A percentile compares a stretch with the other conserved stretches of the same genome.
phyloP scores from a whole-genome alignment of 2,329 filamentous ascomycete species.

The Didymella exigua region DNA sequence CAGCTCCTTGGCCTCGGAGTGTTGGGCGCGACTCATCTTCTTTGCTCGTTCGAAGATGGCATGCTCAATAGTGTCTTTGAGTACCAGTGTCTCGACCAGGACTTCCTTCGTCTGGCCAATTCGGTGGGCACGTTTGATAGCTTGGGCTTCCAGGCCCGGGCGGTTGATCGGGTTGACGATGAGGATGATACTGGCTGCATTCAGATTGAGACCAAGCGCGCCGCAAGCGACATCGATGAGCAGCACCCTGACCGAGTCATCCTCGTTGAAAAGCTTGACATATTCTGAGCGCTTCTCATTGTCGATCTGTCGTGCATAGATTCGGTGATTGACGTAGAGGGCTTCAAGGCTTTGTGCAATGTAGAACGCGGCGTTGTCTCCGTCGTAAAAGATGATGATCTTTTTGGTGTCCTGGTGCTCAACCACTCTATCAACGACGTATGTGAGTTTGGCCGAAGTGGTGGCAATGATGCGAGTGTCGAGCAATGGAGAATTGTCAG shows the following conservation, averaged over 20 bases:
- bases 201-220: slow-evolving; percentile 85
- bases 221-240: slow-evolving; percentile 92
- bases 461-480: slow-evolving; percentile 74
- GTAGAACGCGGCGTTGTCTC: slow-evolving; percentile 85
- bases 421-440: slow-evolving; percentile 75
- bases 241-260: slow-evolving; percentile 72
- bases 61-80: slow-evolving; percentile 82
- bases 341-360: slow-evolving; percentile 82
- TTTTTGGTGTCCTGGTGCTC: slow-evolving; percentile 75
- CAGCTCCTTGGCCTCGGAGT: slow-evolving; percentile 60
- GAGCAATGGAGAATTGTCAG: slow-evolving; percentile 60
- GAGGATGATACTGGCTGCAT: slow-evolving; percentile 81
- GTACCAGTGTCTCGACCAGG: slow-evolving; percentile 82
- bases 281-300: slow-evolving; percentile 72
- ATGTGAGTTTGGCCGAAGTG: slow-evolving; percentile 84
- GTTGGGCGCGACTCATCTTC: slow-evolving; percentile 71
- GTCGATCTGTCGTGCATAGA: slow-evolving; percentile 69
- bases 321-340: slow-evolving; percentile 65
- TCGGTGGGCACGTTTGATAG: slow-evolving; percentile 85
- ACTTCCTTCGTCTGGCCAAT: slow-evolving; percentile 83
- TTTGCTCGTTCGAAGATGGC: slow-evolving; percentile 75
- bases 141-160: slow-evolving; percentile 83
- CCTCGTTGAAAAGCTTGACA: slow-evolving; percentile 76
- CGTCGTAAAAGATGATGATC: slow-evolving; percentile 91
- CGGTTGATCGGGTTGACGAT: slow-evolving; percentile 89